These are phyloP conservation scores for Phaeosphaeria sp. DNA, from an alignment of 2,329 filamentous ascomycete genomes.

Conservation along the genomic window DNA sequence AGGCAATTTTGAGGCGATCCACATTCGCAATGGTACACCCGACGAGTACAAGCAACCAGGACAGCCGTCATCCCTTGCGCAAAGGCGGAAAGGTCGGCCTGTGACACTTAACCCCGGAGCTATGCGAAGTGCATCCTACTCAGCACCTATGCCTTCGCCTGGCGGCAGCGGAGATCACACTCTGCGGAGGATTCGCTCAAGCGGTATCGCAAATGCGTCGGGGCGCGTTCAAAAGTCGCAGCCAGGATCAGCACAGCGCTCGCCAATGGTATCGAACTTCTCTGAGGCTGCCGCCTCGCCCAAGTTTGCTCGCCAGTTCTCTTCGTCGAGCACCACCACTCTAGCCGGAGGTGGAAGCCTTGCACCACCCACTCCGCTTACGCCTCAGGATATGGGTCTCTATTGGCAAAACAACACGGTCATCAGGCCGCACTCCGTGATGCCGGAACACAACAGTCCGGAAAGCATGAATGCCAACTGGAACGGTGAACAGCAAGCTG, in stretches of 20 bases:
- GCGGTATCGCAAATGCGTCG: constrained; percentile 51
- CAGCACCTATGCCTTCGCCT: constrained; percentile 49
- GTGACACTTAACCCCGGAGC: constrained; percentile 50
- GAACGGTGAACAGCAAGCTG: constrained; percentile 46
- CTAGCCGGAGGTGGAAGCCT: constrained; percentile 49
- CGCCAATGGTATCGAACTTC: constrained; percentile 55
- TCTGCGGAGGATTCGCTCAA: constrained; percentile 57
- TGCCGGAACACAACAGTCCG: constrained; percentile 49
- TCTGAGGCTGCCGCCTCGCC: constrained; percentile 57
- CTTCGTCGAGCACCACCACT: constrained; percentile 45
- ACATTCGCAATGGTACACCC: constrained; percentile 44
- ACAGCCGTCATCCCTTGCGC: constrained; percentile 51
- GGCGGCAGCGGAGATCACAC: constrained; percentile 47
- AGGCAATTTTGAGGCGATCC: constrained; percentile 48
- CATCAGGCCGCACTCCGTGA: constrained; percentile 34
- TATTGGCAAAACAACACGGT: constrained; percentile 50
- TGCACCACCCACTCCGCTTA: constrained; percentile 57
- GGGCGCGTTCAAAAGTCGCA: constrained; percentile 57
- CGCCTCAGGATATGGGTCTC: constrained; percentile 50
- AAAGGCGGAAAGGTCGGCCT: constrained; percentile 50
- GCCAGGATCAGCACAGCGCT: constrained; percentile 56
- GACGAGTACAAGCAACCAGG: constrained; percentile 47
- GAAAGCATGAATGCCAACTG: constrained; percentile 45
- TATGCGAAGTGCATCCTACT: constrained; percentile 52
- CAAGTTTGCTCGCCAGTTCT: constrained; percentile 51